Evolutionary conservation across 345 rosid species (phyloP), one percentile per base, ranked within the genome.

Genomic region (Melaleuca alternifolia): DNA sequence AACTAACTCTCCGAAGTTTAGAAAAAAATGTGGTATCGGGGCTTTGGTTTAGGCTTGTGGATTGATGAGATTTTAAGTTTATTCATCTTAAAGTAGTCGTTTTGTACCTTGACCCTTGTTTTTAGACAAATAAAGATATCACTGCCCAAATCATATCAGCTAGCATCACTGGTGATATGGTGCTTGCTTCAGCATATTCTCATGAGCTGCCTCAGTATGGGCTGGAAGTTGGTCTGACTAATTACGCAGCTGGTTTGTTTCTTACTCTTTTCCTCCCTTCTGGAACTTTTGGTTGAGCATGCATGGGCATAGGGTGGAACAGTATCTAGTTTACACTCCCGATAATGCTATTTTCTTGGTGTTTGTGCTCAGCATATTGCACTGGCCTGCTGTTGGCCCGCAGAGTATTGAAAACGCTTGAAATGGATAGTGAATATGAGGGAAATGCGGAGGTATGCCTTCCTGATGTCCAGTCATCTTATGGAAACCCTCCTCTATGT

Each of bases 371-470:
- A 94, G 97, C 97, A 54, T 94, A 94, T 87, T 94, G 97, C 89
- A 94, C 96, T 54, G 97, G 97, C 15, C 93, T 95, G 79, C 94
- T 95, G 51, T 90, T 95, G 92, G 96, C 95, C 6, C 96, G 95
- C 15, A 93, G 97, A 18, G 94, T 93, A 48, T 86, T 95, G 91
- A 92, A 94, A 86, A 88, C 1, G 90, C 96, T 95, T 77, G 94
- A 94, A 86, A 91, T 95, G 94, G 97, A 95, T 41, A 91, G 89
- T 12, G 95, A 91, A 85, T 94, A 94, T 18, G 87, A 94, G 87
- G 97, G 97, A 82, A 95, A 95, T 87, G 91, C 90, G 82, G 95
- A 95, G 96, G 97, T 93, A 90, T 30, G 8, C 37, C 65, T 14
- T 9, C 26, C 44, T 79, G 5, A 11, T 62, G 46, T 11, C 79